phyloP scores from a whole-genome alignment of 2,329 filamentous ascomycete species.

The Sporothrix pallida region DNA sequence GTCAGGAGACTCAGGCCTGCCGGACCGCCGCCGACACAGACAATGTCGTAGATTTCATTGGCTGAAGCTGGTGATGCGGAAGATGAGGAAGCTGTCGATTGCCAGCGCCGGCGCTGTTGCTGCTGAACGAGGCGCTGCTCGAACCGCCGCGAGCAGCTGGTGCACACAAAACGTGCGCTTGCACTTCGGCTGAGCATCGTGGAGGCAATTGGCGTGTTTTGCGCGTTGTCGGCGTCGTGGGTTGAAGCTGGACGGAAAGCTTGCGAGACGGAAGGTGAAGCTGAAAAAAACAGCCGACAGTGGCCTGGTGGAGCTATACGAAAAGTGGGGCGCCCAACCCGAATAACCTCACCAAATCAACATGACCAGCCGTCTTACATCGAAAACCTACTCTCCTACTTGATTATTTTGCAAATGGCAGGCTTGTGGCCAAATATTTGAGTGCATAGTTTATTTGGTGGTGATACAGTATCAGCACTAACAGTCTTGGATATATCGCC shows the following conservation, averaged over 20 bases:
- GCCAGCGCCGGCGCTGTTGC: constrained; percentile 45
- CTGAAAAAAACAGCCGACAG: constrained; percentile 14
- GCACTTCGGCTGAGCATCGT: constrained; percentile 34
- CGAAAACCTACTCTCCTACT: too few relatives aligned
- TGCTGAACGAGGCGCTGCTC: constrained; percentile 37
- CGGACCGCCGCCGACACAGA: constrained; percentile 88
- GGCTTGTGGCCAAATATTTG: too few relatives aligned
- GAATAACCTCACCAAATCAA: neutral
- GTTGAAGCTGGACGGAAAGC: neutral
- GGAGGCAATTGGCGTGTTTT: neutral
- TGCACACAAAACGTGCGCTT: constrained; percentile 48
- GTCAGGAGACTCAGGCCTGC: constrained; percentile 83
- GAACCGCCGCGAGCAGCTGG: constrained; percentile 52
- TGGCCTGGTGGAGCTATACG: neutral
- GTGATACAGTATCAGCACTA: neutral
- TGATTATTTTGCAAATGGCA: too few relatives aligned
- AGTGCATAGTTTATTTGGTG: neutral
- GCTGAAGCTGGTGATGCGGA: constrained; percentile 40
- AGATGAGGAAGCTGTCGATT: constrained; percentile 1
- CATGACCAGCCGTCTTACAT: neutral
- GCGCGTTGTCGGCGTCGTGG: neutral
- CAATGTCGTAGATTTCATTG: constrained; percentile 87
- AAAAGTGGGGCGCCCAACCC: constrained; percentile 27
- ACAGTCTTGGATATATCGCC: neutral
- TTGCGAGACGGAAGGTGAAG: neutral